Base-by-base conservation (phyloP, 2,329 filamentous ascomycete species). In the Gyromitra esculenta region DNA sequence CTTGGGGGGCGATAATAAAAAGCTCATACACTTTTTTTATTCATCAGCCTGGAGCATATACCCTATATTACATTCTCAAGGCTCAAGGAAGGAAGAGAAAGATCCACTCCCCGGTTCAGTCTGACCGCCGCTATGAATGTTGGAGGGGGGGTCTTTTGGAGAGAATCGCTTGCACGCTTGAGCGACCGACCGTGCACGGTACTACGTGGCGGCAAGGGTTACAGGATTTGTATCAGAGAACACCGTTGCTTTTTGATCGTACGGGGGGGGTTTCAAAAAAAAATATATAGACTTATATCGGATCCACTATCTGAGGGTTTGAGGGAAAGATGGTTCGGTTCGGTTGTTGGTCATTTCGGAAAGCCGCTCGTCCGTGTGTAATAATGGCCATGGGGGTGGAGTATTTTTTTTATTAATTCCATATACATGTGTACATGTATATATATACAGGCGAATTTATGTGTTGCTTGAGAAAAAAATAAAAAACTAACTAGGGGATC, bases 161-260 rank as follows among this genome's bases (percentile, higher is more conserved):
- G 62, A 66, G 70, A 31, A 66, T 73, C 70, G 70, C 70, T 73
- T 73, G 66, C 62, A 52, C 59, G 31, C 52, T 73, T 31, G 48
- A 66, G 52, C 60, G 25, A 37, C 70, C 60, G 39, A 37, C 70
- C 70, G 70, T 73, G 70, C 69, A 65, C 62, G 25, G 69, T 65
- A 62, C 70, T 73, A 73, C 70, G 70, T 73, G 70, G 70, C 70
- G 70, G 70, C 62, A 73, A 31, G 62, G 60, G 25, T 31, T 31
- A 31, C 66, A 66, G 41, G 39, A 66, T 66, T 73, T 73, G 52
- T 48, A 73, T 66, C 50, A 50, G 68, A 45, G 69, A 59, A 66
- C 52, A 50, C 62, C 52, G 50, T 73, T 73, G 70, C 62, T 73
- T 73, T 73, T 73, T 73, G 48, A 50, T 13, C 39, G 48, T 54